A percentile compares a stretch with the other conserved stretches of the same genome.
Conservation (phyloP, 805 yeast species). For the Metschnikowia proteae region DNA sequence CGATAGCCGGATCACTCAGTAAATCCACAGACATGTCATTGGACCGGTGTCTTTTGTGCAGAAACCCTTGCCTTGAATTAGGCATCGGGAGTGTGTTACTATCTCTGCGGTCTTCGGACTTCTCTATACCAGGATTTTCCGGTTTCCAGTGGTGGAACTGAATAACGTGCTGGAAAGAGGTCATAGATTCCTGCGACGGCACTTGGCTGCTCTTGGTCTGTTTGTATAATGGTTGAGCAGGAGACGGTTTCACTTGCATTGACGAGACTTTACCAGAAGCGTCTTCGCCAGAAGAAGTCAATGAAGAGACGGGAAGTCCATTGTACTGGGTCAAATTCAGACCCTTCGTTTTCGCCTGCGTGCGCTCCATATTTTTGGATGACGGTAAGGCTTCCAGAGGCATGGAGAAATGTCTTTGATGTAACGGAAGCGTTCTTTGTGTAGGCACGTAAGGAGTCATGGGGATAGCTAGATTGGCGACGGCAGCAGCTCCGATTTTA, state of each 20-base stretch:
- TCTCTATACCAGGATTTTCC: constrained; percentile 24
- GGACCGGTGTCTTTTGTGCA: constrained; percentile 38
- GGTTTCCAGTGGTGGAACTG: constrained; percentile 61
- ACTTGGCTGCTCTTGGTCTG: constrained; percentile 28
- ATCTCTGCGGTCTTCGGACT: constrained; percentile 6
- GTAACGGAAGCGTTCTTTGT: constrained; percentile 21
- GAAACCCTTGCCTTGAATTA: constrained; percentile 3
- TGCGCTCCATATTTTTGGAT: constrained; percentile 3
- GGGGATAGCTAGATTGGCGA: constrained; percentile 45
- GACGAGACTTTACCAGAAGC: constrained; percentile 27
- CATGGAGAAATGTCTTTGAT: constrained; percentile 43
- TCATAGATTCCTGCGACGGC: constrained; percentile 42
- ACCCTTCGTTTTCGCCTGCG: not conserved
- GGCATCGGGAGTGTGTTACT: not conserved
- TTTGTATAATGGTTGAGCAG: constrained; percentile 39
- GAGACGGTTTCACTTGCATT: constrained; percentile 41
- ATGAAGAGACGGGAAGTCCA: not conserved
- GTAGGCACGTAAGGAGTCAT: constrained; percentile 30
- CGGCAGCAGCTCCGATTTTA: constrained; percentile 69
- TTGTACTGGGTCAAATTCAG: constrained; percentile 2
- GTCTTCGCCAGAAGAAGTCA: not conserved
- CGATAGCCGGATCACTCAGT: constrained; percentile 8
- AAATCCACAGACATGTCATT: constrained; percentile 29
- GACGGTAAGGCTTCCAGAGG: constrained; percentile 26
- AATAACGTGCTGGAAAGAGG: constrained; percentile 47